These are phyloP conservation scores for Vaccinium corymbosum DNA, from an alignment of 148 eudicot species.

Conservation along the genomic window DNA sequence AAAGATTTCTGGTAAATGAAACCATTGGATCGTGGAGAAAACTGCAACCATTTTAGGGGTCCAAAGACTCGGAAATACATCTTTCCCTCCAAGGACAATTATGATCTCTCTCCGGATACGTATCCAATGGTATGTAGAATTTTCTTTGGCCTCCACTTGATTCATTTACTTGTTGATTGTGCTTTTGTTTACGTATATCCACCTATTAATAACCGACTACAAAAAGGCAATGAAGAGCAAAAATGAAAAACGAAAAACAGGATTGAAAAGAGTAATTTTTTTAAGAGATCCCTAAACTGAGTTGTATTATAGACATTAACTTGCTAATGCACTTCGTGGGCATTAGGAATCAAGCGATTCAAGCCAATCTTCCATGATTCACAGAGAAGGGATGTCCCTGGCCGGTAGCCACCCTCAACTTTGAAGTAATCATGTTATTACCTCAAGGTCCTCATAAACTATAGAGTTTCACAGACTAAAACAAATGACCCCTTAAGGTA, in stretches of 20 bases:
- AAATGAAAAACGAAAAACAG: background rate
- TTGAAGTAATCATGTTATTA: background rate
- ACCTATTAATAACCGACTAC: background rate
- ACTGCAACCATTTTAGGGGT: background rate
- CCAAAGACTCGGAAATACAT: background rate
- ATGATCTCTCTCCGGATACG: background rate
- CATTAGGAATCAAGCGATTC: background rate
- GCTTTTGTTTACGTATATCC: background rate
- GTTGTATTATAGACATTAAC: background rate
- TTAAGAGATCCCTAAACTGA: no score
- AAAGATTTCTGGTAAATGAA: slow-evolving; percentile 59
- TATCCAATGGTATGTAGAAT: background rate
- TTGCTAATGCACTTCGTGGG: background rate
- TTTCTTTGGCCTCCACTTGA: background rate
- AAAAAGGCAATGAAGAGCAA: background rate
- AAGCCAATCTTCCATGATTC: background rate
- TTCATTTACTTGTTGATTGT: background rate
- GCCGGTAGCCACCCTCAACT: background rate
- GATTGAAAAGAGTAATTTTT: background rate
- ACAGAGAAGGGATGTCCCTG: background rate
- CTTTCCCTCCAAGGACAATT: background rate
- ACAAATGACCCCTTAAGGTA: background rate
- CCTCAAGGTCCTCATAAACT: background rate
- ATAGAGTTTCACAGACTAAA: background rate
- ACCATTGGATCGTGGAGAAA: background rate